These are phyloP conservation scores for Blastocystis sp. DNA, from an alignment of 352 stramenopile genomes.

Conservation along the genomic window DNA sequence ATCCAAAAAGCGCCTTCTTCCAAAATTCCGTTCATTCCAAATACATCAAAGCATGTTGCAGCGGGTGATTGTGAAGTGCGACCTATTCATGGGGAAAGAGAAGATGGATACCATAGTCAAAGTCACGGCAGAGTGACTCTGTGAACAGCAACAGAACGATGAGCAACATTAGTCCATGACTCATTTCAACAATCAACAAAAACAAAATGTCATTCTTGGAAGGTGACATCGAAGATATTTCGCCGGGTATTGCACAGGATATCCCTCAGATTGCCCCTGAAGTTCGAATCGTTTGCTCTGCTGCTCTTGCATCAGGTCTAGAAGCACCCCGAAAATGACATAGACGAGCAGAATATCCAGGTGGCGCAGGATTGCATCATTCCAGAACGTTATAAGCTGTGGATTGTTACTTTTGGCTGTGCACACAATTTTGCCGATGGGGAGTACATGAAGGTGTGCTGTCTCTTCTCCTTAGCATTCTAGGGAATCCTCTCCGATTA, in stretches of 20 bases:
- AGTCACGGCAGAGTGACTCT: background rate
- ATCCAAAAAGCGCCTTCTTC: slow-evolving; percentile 14
- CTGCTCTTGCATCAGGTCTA: background rate
- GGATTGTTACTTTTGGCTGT: slow-evolving; percentile 82
- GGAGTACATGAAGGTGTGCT: slow-evolving; percentile 78
- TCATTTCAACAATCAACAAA: background rate
- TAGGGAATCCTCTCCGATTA: slow-evolving; percentile 76
- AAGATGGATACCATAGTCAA: background rate
- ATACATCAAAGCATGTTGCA: slow-evolving; percentile 9
- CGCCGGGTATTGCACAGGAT: background rate
- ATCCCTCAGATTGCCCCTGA: background rate
- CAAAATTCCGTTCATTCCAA: background rate
- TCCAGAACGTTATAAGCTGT: slow-evolving; percentile 60
- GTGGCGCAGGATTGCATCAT: background rate
- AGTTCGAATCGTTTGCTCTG: background rate
- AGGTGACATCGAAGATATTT: slow-evolving; percentile 44
- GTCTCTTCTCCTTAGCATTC: background rate
- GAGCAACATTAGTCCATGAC: too few species aligned
- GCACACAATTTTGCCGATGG: slow-evolving; percentile 83
- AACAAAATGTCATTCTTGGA: background rate
- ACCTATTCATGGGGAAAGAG: background rate
- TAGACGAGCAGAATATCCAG: background rate
- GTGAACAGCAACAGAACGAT: background rate
- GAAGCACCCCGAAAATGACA: background rate
- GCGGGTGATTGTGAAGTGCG: background rate